Base-by-base conservation (phyloP, 768 basidiomycete species). In the Leucogyrophana mollusca region DNA sequence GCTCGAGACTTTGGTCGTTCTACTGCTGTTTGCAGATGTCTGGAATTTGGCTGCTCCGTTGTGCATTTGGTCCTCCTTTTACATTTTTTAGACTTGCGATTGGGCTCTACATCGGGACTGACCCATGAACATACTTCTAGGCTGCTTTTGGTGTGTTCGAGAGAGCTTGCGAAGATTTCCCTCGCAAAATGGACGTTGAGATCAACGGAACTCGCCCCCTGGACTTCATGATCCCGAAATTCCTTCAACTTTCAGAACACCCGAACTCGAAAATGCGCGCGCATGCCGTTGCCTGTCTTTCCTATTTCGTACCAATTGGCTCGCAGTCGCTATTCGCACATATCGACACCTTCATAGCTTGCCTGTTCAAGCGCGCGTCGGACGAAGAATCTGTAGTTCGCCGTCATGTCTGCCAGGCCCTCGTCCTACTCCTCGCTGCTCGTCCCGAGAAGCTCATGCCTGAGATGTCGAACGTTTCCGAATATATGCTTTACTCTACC, bases 401-500 rank as follows among this genome's bases (percentile, higher is more conserved):
- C 42, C 85, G 90, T 52, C 88, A 91, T 59, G 95, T 99, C 47
- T 99, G 96, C 69, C 91, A 94, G 59, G 90, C 93, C 3, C 84
- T 99, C 49, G 94, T 95, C 16, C 73, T 95, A 14, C 85, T 99
- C 24, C 83, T 99, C 36, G 91, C 91, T 22, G 86, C 90, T 27
- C 85, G 94, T 8, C 91, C 96, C 1, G 94, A 96, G 67, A 95
- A 95, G 66, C 83, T 99, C 54, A 86, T 98, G 76, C 96, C 95
- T 1, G 93, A 97, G 64, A 90, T 99, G 79, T 65, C 73, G 18
- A 93, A 92, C 56, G 96, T 99, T 34, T 94, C 95, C 21, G 93
- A 96, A 64, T 99, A 96, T 68, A 98, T 99, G 92, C 78, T 98
- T 32, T 98, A 94, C 71, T 95, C 93, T 21, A 97, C 93, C 11